These are phyloP conservation scores for Fomitiporia mediterranea DNA, from an alignment of 1,284 basidiomycete genomes.

Conservation along the genomic window DNA sequence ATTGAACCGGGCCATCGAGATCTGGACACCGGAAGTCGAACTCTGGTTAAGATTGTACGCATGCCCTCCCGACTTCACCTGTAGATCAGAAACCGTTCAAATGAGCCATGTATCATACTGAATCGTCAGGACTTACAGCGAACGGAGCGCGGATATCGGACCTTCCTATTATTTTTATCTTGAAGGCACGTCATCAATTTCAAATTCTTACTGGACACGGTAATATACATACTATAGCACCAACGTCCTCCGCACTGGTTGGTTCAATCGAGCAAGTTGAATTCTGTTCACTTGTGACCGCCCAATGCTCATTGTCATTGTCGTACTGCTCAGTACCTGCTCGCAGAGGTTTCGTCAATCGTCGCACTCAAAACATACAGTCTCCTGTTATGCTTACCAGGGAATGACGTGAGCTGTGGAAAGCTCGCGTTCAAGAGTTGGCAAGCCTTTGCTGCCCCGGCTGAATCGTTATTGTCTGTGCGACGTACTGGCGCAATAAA, in stretches of 20 bases:
- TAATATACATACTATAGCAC: slow-evolving; percentile 10
- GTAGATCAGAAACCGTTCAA: not conserved
- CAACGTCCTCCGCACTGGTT: slow-evolving; percentile 7
- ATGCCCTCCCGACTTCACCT: slow-evolving; percentile 26
- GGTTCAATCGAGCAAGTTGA: slow-evolving; percentile 20
- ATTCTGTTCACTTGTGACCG: slow-evolving; percentile 11
- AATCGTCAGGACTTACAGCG: slow-evolving; percentile 12
- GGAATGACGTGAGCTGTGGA: slow-evolving; percentile 12
- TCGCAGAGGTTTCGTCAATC: not conserved
- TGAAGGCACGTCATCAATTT: not conserved
- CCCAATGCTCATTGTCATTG: slow-evolving; percentile 15
- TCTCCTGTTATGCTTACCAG: slow-evolving; percentile 1
- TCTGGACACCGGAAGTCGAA: slow-evolving; percentile 27
- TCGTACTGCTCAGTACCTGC: slow-evolving; percentile 17
- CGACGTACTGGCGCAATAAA: not conserved
- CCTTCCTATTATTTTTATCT: slow-evolving; percentile 12
- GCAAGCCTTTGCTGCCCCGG: slow-evolving; percentile 7
- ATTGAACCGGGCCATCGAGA: slow-evolving; percentile 24
- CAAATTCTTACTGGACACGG: not conserved
- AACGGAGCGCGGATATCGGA: slow-evolving; percentile 19
- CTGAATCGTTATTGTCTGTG: not conserved
- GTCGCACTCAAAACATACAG: not conserved
- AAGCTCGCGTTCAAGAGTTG: slow-evolving; percentile 7
- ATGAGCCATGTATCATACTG: not conserved
- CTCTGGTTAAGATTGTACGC: slow-evolving; percentile 24